Base-by-base conservation (phyloP, 2,329 filamentous ascomycete genomes). In the Aspergillus neoniger region DNA sequence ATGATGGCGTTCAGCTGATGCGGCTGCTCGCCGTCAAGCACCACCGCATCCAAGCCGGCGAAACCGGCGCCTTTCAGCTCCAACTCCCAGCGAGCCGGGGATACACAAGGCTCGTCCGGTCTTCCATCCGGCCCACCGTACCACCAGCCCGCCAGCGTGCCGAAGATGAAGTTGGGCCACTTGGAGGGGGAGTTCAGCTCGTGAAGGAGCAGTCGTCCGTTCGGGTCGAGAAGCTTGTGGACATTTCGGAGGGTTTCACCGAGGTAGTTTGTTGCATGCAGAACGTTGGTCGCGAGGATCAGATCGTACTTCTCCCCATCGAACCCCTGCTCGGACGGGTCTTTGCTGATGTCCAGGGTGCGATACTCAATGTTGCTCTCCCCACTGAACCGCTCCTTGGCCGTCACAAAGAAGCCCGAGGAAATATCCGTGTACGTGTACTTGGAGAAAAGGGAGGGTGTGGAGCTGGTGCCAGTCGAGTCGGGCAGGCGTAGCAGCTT, bases 161-260 rank as follows among this genome's bases (percentile, higher is more conserved):
- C 57, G 23, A 58, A 55, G 17, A 51, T 51, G 23, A 55, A 54
- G 15, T 60, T 63, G 8, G 25, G 10, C 36, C 50, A 59, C 17
- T 43, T 55, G 21, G 54, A 44, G 2, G 41, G 10, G 4, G 50
- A 25, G 28, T 32, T 44, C 2, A 60, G 54, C 36, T 60, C 57
- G 10, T 57, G 25, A 7, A 63, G 55, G 4, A 56, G 28, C 14
- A 63, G 43, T 14, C 43, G 19, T 10, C 61, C 81, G 79, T 79
- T 79, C 0, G 81, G 77, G 48, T 66, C 62, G 4, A 74, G 61
- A 21, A 73, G 57, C 10, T 54, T 59, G 14, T 62, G 60, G 1
- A 69, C 60, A 56, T 68, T 64, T 3, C 23, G 47, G 28, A 73
- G 44, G 7, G 69, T 69, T 10, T 59, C 61, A 3, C 58, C 38